Percentiles rank a stretch among this genome's conserved stretches.
These are phyloP conservation scores for Fraxinus quadrangulata DNA, from an alignment of 257 asterid genomes.

Conservation along the genomic window DNA sequence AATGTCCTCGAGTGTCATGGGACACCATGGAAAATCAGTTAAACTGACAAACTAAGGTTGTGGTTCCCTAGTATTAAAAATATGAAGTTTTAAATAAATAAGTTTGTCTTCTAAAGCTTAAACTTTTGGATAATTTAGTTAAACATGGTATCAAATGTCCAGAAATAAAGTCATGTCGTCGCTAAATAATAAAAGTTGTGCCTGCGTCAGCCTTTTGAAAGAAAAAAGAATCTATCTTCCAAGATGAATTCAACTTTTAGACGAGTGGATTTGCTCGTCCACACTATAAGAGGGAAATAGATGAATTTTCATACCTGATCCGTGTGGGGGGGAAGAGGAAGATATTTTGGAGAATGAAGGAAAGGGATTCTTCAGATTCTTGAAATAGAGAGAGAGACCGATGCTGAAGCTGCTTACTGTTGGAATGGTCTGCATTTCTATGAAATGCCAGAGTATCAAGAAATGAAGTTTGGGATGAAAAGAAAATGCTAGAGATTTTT, in stretches of 20 bases:
- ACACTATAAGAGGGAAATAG: neutral
- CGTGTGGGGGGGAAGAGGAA: conserved; percentile 20
- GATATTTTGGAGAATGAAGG: conserved; percentile 28
- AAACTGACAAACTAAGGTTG: too few relatives aligned
- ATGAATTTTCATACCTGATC: conserved; percentile 37
- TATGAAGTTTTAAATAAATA: neutral
- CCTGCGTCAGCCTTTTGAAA: too few relatives aligned
- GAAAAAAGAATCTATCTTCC: too few relatives aligned
- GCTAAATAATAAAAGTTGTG: too few relatives aligned
- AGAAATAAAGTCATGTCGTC: too few relatives aligned
- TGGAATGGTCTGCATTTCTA: conserved; percentile 34
- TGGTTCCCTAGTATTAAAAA: too few relatives aligned
- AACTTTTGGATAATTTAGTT: neutral
- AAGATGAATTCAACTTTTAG: too few relatives aligned
- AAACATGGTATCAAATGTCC: neutral
- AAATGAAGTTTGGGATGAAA: neutral
- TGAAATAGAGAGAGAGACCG: conserved; percentile 29
- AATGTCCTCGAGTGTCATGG: too few relatives aligned
- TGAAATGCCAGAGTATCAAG: neutral
- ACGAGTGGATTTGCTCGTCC: neutral
- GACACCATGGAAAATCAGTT: too few relatives aligned
- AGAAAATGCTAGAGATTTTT: neutral
- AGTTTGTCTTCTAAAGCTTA: neutral
- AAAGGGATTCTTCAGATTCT: conserved; percentile 25
- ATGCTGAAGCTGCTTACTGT: conserved; percentile 15